Evolutionary conservation across 805 yeast genomes (phyloP), one percentile per base, ranked within the genome.

Genomic region (Pichia paraexigua): DNA sequence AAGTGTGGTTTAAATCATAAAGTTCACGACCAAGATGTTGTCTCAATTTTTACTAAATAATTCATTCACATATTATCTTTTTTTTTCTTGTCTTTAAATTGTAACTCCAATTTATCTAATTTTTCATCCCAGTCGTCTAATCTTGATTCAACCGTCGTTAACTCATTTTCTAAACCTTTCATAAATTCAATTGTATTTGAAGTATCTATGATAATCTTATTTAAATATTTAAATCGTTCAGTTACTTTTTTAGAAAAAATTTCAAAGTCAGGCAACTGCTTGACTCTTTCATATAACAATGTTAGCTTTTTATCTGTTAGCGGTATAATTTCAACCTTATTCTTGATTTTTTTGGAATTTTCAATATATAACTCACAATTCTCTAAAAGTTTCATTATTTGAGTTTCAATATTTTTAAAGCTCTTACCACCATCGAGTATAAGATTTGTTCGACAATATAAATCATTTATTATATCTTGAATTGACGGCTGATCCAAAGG

Each of bases 11-110:
- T 92, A 52, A 78, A 65, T 56, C 99, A 92, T 65, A 72, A 73
- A 39, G 84, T 94, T 15, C 81, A 87, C 59, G 98, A 92, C 64
- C 97, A 91, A 64, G 99, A 92, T 65, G 99, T 92, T 18, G 92
- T 94, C 22, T 84, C 94, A 47, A 80, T 92, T 52, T 89, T 92
- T 47, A 82, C 97, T 21, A 92, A 90, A 71, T 90, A 74, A 57
- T 24, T 12, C 18, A 17, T 35, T 43, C 41, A 13, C 17, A 11
- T 10, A 15, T 37, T 32, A 17, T 58, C 12, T 17, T 53, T 57
- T 30, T 17, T 53, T 57, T 4, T 22, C 55, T 54, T 37, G 56
- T 56, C 17, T 8, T 48, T 37, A 8, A 61, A 22, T 18, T 47
- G 54, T 2, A 20, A 13, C 22, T 64, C 66, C 5, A 65, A n/a